These are phyloP conservation scores for Dactylellina haptotyla DNA, from an alignment of 2,329 filamentous ascomycete genomes.

Conservation along the genomic window DNA sequence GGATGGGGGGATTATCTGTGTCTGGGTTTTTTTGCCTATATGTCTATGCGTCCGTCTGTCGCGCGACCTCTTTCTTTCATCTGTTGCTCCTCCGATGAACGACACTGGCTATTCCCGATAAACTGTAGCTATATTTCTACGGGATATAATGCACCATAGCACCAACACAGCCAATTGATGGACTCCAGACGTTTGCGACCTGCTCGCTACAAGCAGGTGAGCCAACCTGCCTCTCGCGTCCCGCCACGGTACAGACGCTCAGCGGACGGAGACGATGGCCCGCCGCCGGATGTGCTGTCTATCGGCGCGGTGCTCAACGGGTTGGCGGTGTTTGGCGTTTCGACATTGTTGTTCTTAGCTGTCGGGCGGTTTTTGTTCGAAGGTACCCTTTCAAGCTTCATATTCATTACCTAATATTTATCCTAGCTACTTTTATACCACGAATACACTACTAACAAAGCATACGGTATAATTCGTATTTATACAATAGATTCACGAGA, in stretches of 20 bases:
- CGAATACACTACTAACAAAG: background rate
- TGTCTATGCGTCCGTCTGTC: too few relatives aligned
- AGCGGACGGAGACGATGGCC: background rate
- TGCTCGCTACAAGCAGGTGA: constrained; percentile 15
- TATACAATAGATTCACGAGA: constrained; percentile 62
- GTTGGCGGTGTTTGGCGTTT: constrained; percentile 13
- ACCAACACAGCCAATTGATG: constrained; percentile 20
- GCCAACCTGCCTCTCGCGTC: background rate
- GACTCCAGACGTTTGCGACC: constrained; percentile 24
- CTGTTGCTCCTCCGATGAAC: too few relatives aligned
- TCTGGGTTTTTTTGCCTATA: too few relatives aligned
- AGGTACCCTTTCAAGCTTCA: constrained; percentile 4
- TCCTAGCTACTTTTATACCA: background rate
- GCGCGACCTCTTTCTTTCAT: too few relatives aligned
- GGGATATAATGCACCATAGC: background rate
- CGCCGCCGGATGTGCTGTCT: background rate
- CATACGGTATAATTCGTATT: background rate
- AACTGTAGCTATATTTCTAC: too few relatives aligned
- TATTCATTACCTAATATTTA: constrained; percentile 1
- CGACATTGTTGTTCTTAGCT: constrained; percentile 18
- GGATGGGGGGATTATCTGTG: too few relatives aligned
- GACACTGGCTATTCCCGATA: too few relatives aligned
- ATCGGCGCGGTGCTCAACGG: constrained; percentile 3
- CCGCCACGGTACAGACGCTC: constrained; percentile 18
- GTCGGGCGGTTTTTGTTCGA: constrained; percentile 8